Evolutionary conservation across 768 basidiomycete species (phyloP).

Genomic region (Megacollybia marginata): DNA sequence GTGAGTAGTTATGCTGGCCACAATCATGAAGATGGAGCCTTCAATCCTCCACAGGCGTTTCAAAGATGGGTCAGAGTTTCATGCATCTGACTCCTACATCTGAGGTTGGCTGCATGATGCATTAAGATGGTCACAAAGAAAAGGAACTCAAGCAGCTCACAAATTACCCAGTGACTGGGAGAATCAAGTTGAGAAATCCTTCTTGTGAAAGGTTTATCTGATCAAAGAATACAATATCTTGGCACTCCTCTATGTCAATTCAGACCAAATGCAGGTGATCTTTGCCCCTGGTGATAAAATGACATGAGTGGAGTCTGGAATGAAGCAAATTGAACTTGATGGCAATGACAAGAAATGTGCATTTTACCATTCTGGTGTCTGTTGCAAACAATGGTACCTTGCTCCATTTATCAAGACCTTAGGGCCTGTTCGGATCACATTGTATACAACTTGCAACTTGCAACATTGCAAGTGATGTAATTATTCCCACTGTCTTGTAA

Average conservation of each 20-base stretch:
- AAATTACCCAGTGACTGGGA: slow-evolving; percentile 25
- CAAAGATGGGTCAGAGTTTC: slow-evolving; percentile 19
- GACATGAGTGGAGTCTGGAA: slow-evolving; percentile 22
- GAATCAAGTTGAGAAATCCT: slow-evolving; percentile 7
- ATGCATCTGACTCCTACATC: slow-evolving; percentile 18
- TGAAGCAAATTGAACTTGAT: too few relatives aligned
- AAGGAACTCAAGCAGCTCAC: slow-evolving; percentile 24
- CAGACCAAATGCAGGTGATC: slow-evolving; percentile 27
- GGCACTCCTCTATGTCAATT: slow-evolving; percentile 20
- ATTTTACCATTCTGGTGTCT: too few relatives aligned
- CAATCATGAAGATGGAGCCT: slow-evolving; percentile 14
- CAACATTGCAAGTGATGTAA: too few relatives aligned
- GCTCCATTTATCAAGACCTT: too few relatives aligned
- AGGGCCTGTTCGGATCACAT: too few relatives aligned
- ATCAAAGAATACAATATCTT: slow-evolving; percentile 21
- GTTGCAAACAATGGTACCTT: too few relatives aligned
- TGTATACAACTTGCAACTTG: too few relatives aligned
- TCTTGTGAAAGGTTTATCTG: slow-evolving; percentile 15
- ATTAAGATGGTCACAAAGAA: slow-evolving; percentile 19
- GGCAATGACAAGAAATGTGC: too few relatives aligned
- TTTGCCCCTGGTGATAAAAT: slow-evolving; percentile 15
- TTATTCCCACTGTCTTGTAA: too few relatives aligned
- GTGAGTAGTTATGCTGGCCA: slow-evolving; percentile 21
- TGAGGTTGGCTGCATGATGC: slow-evolving; percentile 9
- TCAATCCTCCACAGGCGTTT: slow-evolving; percentile 16